phyloP scores from a whole-genome alignment of 352 stramenopile genomes.

The Halophytophthora batemanensis region DNA sequence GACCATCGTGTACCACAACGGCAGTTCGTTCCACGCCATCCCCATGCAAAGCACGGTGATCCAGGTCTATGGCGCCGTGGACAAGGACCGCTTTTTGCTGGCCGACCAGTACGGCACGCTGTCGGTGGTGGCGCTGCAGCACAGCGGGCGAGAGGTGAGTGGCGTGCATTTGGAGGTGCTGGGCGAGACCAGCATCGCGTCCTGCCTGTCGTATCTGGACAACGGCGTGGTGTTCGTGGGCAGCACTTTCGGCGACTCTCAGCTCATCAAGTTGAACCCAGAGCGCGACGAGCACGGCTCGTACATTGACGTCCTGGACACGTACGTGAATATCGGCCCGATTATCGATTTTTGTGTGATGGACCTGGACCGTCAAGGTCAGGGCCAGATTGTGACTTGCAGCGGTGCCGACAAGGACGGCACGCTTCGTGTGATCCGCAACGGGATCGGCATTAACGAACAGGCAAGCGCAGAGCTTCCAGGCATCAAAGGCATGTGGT shows the following conservation, averaged over 20 bases:
- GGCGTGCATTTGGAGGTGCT: slow-evolving; percentile 92
- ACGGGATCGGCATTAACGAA: slow-evolving; percentile 98
- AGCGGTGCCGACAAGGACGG: slow-evolving; percentile 95
- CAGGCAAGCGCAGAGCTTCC: slow-evolving; percentile 93
- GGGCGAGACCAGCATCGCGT: slow-evolving; percentile 91
- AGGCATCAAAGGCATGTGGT: slow-evolving; percentile 98
- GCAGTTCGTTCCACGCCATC: slow-evolving; percentile 86
- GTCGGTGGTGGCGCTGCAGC: slow-evolving; percentile 86
- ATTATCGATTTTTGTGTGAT: slow-evolving; percentile 99
- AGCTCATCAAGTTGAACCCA: slow-evolving; percentile 92
- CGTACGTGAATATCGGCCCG: slow-evolving; percentile 96
- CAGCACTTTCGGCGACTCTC: slow-evolving; percentile 93
- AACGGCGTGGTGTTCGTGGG: slow-evolving; percentile 96
- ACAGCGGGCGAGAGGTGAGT: slow-evolving; percentile 65
- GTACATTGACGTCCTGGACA: slow-evolving; percentile 94
- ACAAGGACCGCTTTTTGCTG: slow-evolving; percentile 88
- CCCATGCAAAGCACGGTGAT: slow-evolving; percentile 90
- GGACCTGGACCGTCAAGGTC: slow-evolving; percentile 91
- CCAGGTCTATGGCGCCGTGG: slow-evolving; percentile 86
- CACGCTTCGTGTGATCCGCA: slow-evolving; percentile 96
- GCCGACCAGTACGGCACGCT: slow-evolving; percentile 89
- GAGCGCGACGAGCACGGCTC: slow-evolving; percentile 73
- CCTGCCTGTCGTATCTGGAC: slow-evolving; percentile 91
- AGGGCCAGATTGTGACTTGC: slow-evolving; percentile 96
- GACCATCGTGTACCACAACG: slow-evolving; percentile 91